These are phyloP conservation scores for Pseudonitzschia multistriata DNA, from an alignment of 108 stramenopile species.

Conservation along the genomic window DNA sequence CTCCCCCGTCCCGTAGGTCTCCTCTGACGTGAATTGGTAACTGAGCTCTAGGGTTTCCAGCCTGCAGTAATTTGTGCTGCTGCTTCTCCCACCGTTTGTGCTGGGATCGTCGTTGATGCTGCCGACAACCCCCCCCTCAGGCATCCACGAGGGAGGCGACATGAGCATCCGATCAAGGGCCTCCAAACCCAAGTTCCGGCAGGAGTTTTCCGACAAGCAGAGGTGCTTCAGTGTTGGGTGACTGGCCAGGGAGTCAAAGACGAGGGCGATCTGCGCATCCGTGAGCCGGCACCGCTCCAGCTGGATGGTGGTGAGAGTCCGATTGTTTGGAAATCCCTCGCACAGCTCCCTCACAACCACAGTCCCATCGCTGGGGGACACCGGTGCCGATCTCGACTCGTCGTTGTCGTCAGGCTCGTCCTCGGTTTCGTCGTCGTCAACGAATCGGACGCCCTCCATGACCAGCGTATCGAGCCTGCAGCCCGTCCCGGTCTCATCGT, in stretches of 20 bases:
- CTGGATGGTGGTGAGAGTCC: slow-evolving; percentile 1
- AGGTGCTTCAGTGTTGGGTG: slow-evolving; percentile 4
- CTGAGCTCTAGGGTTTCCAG: slow-evolving; percentile 10
- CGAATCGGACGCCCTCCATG: slow-evolving; percentile 4
- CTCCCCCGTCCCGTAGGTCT: slow-evolving; percentile 7
- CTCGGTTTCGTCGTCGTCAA: not conserved
- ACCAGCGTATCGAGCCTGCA: slow-evolving; percentile 1
- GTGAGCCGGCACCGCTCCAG: slow-evolving; percentile 11
- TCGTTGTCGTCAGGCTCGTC: not conserved
- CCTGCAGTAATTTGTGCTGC: not conserved
- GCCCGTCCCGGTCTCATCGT: not conserved
- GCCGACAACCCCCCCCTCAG: not conserved
- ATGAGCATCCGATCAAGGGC: slow-evolving; percentile 9
- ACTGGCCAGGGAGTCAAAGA: slow-evolving; percentile 5
- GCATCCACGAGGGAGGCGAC: not conserved
- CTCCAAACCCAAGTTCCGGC: slow-evolving; percentile 1
- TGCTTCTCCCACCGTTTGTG: not conserved
- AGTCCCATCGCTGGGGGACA: not conserved
- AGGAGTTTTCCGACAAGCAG: slow-evolving; percentile 5
- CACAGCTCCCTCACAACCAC: not conserved
- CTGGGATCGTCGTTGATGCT: not conserved
- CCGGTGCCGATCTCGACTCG: not conserved
- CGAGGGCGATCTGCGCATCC: not conserved
- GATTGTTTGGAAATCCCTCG: slow-evolving; percentile 15
- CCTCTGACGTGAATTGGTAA: slow-evolving; percentile 11